Base-by-base conservation (phyloP, 441 rosid genomes). In the Syzygium syzygioides region DNA sequence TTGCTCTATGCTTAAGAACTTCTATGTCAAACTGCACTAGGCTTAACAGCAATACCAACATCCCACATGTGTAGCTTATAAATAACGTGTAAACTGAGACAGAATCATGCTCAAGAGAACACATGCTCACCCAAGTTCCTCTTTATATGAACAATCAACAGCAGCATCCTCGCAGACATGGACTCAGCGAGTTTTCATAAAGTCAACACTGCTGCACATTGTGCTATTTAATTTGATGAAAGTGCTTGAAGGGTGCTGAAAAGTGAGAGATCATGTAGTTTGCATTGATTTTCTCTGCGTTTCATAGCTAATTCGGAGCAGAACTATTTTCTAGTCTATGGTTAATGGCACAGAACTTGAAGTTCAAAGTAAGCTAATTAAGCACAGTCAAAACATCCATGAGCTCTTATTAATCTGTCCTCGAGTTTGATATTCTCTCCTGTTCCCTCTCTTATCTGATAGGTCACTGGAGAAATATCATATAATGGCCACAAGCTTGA, bases 381-480 rank as follows among this genome's bases (percentile, higher is more conserved):
- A 71, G 80, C 6, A 37, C 17, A 14, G 4, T 37, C 28, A 71
- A 71, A 71, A 71, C 14, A 71, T 71, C 80, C 0, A 0, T 71
- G 45, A 71, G 50, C 50, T 71, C 80, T 45, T 20, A 23, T 71
- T 71, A 11, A 20, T 37, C 28, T 71, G n/a, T 71, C 80, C 23
- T 71, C 8, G 32, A 55, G 37, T 30, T 52, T 54, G 55, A 30
- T 79, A n/a, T 25, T 3, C 41, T 60, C 7, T 20, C 41, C 48
- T 20, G 28, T 85, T 23, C 15, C 41, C 62, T 88, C 34, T 15
- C 26, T 84, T 55, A 41, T 28, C 34, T 45, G 56, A 53, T 26
- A 89, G 90, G 88, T 89, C 17, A 79, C 59, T n/a, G 90, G 90
- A 53, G 88, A 89, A 60, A 53, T 89, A 30, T 76, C 85, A 37